Evolutionary conservation across 192 early-diverging fungal genomes (phyloP), one percentile per base, ranked within the genome.

Genomic region (Mortierella claussenii): DNA sequence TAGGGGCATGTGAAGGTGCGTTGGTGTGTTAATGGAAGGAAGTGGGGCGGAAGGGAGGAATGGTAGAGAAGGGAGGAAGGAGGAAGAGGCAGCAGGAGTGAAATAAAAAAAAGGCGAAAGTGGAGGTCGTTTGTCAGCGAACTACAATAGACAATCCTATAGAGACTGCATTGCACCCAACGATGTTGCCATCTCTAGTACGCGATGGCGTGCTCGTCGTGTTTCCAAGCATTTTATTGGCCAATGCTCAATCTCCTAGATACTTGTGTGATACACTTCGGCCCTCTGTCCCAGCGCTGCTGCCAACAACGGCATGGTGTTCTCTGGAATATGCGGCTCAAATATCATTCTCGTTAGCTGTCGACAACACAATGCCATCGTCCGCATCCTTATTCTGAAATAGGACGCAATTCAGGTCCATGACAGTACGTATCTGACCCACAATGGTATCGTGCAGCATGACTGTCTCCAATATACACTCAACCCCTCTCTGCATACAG

Each of bases 361-460:
- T n/a, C n/a, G n/a, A n/a, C n/a, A n/a, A n/a, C n/a, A n/a, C n/a
- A n/a, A n/a, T n/a, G n/a, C n/a, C n/a, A n/a, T n/a, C n/a, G n/a
- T n/a, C n/a, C n/a, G n/a, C n/a, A n/a, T n/a, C n/a, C n/a, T n/a
- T n/a, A n/a, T n/a, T n/a, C n/a, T n/a, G n/a, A n/a, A n/a, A n/a
- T n/a, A n/a, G n/a, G n/a, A n/a, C n/a, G n/a, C n/a, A n/a, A n/a
- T n/a, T n/a, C n/a, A n/a, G n/a, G n/a, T n/a, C n/a, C n/a, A n/a
- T n/a, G n/a, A n/a, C n/a, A n/a, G n/a, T n/a, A n/a, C n/a, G n/a
- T n/a, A n/a, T 81, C 53, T 92, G 67, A 44, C 90, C 90, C 23
- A 84, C 84, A 55, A 95, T 89, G 18, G 88, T 81, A 36, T 91
- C 89, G 69, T 87, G 85, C 13, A 94, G 71, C 66, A 94, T 82